Conservation (phyloP, 148 eudicot genomes). For the Vaccinium corymbosum region DNA sequence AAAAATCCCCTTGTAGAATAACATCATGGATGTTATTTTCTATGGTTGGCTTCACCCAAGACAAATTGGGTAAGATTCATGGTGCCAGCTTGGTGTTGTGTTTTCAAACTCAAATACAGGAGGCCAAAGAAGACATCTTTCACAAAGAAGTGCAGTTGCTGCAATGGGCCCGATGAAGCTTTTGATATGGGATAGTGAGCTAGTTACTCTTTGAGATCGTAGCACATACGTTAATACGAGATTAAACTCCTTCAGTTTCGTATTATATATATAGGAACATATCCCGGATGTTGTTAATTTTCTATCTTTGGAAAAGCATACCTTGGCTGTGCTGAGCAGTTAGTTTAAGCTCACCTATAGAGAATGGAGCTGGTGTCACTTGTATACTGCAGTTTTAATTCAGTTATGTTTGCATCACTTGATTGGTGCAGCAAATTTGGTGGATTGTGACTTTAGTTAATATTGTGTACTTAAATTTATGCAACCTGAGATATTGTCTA, state of each 20-base stretch:
- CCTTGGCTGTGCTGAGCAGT: not conserved
- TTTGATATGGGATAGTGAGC: not conserved
- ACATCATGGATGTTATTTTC: not conserved
- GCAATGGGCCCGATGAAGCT: not conserved
- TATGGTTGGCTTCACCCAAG: not conserved
- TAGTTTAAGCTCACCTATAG: not conserved
- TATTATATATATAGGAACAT: not conserved
- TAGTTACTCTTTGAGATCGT: not conserved
- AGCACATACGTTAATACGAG: not conserved
- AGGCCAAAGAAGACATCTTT: not conserved
- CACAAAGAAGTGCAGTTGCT: not conserved
- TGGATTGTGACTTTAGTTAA: not conserved
- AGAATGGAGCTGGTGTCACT: not conserved
- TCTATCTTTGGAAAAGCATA: not conserved
- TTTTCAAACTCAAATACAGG: not conserved
- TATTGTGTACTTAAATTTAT: not conserved
- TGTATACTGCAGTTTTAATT: slow-evolving; percentile 1
- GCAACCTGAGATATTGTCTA: not conserved
- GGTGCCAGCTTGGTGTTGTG: not conserved
- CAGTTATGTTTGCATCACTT: not conserved
- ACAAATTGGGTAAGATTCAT: not conserved
- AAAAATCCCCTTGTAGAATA: not conserved
- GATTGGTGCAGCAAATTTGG: not conserved
- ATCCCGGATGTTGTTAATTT: not conserved
- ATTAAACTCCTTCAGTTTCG: not conserved